Evolutionary conservation across 169 alveolate species (phyloP), one percentile per base, ranked within the genome.

Genomic region (Eimeria necatrix): DNA sequence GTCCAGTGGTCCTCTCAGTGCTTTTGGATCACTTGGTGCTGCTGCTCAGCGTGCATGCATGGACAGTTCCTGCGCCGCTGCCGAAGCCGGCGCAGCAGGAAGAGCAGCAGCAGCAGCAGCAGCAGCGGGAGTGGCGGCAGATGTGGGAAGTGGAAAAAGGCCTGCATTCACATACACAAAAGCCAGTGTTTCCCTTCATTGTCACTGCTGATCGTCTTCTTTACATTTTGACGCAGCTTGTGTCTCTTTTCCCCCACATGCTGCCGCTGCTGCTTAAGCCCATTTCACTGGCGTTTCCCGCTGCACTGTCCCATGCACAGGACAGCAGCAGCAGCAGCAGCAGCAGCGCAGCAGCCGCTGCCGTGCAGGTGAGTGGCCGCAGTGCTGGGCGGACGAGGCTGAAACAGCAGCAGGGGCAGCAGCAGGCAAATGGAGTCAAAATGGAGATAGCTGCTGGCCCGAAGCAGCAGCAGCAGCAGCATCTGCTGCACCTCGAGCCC

Each of bases 121-220:
- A 52, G 85, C 64, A 64, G 71, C 80, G 60, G 60, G 60, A 71
- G 53, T 32, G 46, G 89, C 64, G 68, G 94, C 56, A 32, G 4
- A 76, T 26, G 68, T 76, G 61, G 1, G 87, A 76, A 12, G 41
- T 76, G 64, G 87, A 76, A 51, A 41, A 26, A 24, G 87, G 87
- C 64, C 8, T 76, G 10, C 53, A 41, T n/a, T n/a, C 53, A n/a
- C 64, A 49, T 12, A 26, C 4, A 7, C 60, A 85, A 52, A 85
- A 85, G 60, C 95, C 95, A 9, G 12, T n/a, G 46, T 81, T 59
- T 48, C 95, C 95, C 0, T 92, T 61, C 41, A 92, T 88, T 0
- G 60, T 92, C 12, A 78, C 95, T 0, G 91, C 95, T 4, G 95
- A 92, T 61, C 70, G 92, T 2, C 91, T 92, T n/a, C 73, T 92